These are phyloP conservation scores for Pleurotus salmoneostramineus DNA, from an alignment of 768 basidiomycete species.

Conservation along the genomic window DNA sequence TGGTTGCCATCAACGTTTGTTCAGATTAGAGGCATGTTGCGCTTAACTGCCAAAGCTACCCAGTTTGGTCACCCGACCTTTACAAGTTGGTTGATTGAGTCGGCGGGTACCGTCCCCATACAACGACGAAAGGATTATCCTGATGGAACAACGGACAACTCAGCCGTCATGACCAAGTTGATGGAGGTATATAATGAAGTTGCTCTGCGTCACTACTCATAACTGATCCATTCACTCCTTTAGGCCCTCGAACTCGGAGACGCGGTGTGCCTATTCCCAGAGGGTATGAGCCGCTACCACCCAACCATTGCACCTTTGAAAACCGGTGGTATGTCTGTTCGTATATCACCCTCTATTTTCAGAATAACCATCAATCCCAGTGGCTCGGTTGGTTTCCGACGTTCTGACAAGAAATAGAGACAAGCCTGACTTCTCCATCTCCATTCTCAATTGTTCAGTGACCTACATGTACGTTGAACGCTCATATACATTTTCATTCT, in stretches of 20 bases:
- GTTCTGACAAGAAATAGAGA: conserved; percentile 66
- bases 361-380: conserved; percentile 30
- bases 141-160: conserved; percentile 59
- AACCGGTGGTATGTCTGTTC: conserved; percentile 61
- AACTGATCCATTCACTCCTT: conserved; percentile 2
- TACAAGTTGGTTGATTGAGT: conserved; percentile 88
- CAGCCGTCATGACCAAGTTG: conserved; percentile 61
- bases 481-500: background rate
- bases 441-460: conserved; percentile 72
- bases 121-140: conserved; percentile 68
- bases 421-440: conserved; percentile 67
- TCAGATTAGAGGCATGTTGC: conserved; percentile 73
- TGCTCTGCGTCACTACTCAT: background rate
- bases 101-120: conserved; percentile 83
- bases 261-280: conserved; percentile 81
- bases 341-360: background rate
- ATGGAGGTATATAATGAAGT: conserved; percentile 44
- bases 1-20: background rate
- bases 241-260: conserved; percentile 76
- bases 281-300: conserved; percentile 83
- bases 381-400: conserved; percentile 79
- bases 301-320: conserved; percentile 86
- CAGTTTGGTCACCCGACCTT: conserved; percentile 82
- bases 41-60: conserved; percentile 85
- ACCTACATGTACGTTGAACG: conserved; percentile 63